A percentile compares a stretch with the other conserved stretches of the same genome.
phyloP scores from a whole-genome alignment of 176 grass and related monocot species.

The Elaeis guineensis region DNA sequence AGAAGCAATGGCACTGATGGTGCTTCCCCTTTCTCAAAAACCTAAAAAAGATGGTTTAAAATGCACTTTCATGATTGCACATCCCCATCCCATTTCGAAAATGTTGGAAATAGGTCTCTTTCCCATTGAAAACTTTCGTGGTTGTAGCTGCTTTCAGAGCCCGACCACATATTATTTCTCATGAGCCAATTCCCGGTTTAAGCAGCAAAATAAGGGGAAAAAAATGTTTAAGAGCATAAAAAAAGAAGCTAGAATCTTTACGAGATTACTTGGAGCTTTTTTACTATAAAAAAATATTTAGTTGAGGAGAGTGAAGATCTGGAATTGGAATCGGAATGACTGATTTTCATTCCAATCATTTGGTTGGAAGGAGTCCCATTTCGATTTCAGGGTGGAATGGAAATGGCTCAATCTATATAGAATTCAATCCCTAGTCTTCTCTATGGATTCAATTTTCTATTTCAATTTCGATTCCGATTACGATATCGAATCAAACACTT shows the following conservation, averaged over 20 bases:
- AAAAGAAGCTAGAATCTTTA: constrained; percentile 8
- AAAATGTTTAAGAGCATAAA: background rate
- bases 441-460: too few species aligned
- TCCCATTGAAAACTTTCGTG: constrained; percentile 37
- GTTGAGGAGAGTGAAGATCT: too few species aligned
- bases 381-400: too few species aligned
- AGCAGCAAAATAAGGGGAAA: background rate
- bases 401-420: too few species aligned
- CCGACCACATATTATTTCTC: background rate
- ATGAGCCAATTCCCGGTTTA: constrained; percentile 2
- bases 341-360: too few species aligned
- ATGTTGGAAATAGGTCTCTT: constrained; percentile 53
- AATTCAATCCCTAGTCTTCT: too few species aligned
- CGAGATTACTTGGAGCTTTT: too few species aligned
- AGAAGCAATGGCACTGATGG: constrained; percentile 13
- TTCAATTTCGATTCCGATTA: too few species aligned
- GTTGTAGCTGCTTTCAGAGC: background rate
- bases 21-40: constrained; percentile 32
- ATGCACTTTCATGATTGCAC: constrained; percentile 8
- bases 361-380: too few species aligned
- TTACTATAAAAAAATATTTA: too few species aligned
- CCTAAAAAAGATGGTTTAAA: constrained; percentile 22
- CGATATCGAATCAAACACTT: too few species aligned
- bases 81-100: constrained; percentile 16
- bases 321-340: too few species aligned